phyloP scores from a whole-genome alignment of 176 grass and related monocot species.

The Phyllostachys edulis region DNA sequence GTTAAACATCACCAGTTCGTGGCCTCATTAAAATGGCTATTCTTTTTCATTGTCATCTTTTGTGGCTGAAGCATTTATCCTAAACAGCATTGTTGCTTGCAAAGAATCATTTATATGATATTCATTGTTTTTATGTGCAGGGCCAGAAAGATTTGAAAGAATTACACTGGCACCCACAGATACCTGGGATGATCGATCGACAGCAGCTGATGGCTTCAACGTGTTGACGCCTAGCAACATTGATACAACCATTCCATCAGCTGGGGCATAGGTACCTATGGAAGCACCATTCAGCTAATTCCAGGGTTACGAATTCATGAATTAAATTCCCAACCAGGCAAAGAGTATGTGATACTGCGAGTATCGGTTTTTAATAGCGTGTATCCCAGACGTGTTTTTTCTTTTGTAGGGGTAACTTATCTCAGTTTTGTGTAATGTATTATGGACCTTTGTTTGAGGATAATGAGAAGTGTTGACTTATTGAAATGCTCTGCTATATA shows the following conservation, averaged over 20 bases:
- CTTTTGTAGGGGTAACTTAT: not conserved
- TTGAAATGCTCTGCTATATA: not conserved
- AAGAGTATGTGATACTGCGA: not conserved
- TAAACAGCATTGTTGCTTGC: not conserved
- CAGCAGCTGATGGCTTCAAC: slow-evolving; percentile 76
- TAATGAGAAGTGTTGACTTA: not conserved
- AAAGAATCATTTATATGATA: not conserved
- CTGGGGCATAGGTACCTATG: slow-evolving; percentile 23
- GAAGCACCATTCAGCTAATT: not conserved
- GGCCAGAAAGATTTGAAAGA: slow-evolving; percentile 96
- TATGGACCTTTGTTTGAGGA: not conserved
- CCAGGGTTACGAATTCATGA: not conserved
- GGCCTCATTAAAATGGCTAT: not conserved
- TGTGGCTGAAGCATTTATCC: not conserved
- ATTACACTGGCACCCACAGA: slow-evolving; percentile 88
- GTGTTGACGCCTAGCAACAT: slow-evolving; percentile 84
- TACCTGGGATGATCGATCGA: slow-evolving; percentile 85
- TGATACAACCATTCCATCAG: slow-evolving; percentile 60
- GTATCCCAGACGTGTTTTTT: not conserved
- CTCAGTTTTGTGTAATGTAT: not conserved
- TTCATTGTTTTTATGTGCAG: slow-evolving; percentile 39
- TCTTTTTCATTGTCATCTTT: not conserved
- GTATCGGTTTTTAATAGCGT: not conserved
- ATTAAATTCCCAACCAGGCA: not conserved
- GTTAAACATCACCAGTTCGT: not conserved